Evolutionary conservation across 2,329 filamentous ascomycete genomes (phyloP).

Genomic region (Phoma sp.): DNA sequence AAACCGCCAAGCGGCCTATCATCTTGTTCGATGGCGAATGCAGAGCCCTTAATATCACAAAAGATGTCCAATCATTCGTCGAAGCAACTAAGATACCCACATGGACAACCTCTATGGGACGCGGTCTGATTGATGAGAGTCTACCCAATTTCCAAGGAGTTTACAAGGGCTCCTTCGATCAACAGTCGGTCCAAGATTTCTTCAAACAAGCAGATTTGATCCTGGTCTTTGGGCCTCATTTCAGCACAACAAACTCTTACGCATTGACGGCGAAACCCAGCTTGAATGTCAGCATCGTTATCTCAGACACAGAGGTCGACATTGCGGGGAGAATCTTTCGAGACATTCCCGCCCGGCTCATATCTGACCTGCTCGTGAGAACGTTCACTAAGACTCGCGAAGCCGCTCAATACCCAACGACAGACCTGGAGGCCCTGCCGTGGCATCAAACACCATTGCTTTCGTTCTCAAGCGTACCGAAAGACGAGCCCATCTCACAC

Average conservation of each 20-base stretch:
- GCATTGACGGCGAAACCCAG: conserved; percentile 48
- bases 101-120: conserved; percentile 56
- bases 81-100: conserved; percentile 55
- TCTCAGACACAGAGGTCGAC: conserved; percentile 42
- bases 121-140: conserved; percentile 58
- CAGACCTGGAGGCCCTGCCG: conserved; percentile 2
- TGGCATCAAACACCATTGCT: background rate
- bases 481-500: conserved; percentile 51
- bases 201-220: conserved; percentile 54
- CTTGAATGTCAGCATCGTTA: conserved; percentile 39
- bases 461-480: background rate
- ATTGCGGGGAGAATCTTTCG: conserved; percentile 42
- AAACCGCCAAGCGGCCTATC: conserved; percentile 54
- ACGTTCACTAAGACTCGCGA: background rate
- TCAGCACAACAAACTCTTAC: conserved; percentile 56
- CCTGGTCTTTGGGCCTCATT: conserved; percentile 55
- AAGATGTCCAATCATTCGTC: conserved; percentile 53
- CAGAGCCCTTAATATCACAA: conserved; percentile 50
- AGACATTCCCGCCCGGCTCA: conserved; percentile 44
- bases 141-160: conserved; percentile 57
- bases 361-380: conserved; percentile 4
- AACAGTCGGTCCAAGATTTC: conserved; percentile 42
- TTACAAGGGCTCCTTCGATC: conserved; percentile 54
- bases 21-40: conserved; percentile 61
- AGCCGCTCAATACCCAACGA: background rate